phyloP scores from a whole-genome alignment of 2,329 filamentous ascomycete species.

The Paracorniculantispora psalliotae region DNA sequence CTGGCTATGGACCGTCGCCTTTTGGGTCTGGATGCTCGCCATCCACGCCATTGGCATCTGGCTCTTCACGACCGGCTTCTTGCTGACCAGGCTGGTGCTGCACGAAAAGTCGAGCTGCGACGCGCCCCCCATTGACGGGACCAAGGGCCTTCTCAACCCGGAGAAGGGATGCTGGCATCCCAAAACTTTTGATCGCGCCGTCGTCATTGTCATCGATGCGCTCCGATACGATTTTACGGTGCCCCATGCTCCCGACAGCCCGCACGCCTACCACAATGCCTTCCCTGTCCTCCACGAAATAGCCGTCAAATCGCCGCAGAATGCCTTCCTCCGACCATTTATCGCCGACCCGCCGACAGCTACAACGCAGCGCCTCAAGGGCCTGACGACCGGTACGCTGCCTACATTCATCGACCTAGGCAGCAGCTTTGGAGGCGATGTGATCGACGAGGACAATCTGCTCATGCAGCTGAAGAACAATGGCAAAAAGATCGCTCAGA shows the following conservation, averaged over 20 bases:
- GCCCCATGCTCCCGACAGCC: conserved; percentile 47
- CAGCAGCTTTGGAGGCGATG: conserved; percentile 90
- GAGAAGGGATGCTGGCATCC: conserved; percentile 89
- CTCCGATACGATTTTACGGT: conserved; percentile 96
- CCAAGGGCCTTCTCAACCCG: conserved; percentile 35
- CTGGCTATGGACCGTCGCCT: conserved; percentile 56
- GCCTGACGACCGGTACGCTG: conserved; percentile 87
- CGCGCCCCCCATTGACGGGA: conserved; percentile 58
- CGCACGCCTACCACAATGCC: conserved; percentile 71
- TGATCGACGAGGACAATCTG: conserved; percentile 87
- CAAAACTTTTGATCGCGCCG: conserved; percentile 85
- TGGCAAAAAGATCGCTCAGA: conserved; percentile 74
- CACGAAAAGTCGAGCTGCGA: conserved; percentile 70
- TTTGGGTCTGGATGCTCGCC: conserved; percentile 65
- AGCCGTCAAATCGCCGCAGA: conserved; percentile 65
- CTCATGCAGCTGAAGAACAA: conserved; percentile 61
- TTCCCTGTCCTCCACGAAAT: conserved; percentile 84
- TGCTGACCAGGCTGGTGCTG: conserved; percentile 78
- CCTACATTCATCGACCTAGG: conserved; percentile 93
- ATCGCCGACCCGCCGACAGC: conserved; percentile 95
- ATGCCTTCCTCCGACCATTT: conserved; percentile 88
- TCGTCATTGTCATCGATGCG: conserved; percentile 88
- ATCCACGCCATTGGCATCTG: conserved; percentile 79
- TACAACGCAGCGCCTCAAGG: conserved; percentile 87
- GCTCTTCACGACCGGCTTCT: conserved; percentile 91